phyloP scores from a whole-genome alignment of 257 asterid genomes.

The Gentiana straminea region DNA sequence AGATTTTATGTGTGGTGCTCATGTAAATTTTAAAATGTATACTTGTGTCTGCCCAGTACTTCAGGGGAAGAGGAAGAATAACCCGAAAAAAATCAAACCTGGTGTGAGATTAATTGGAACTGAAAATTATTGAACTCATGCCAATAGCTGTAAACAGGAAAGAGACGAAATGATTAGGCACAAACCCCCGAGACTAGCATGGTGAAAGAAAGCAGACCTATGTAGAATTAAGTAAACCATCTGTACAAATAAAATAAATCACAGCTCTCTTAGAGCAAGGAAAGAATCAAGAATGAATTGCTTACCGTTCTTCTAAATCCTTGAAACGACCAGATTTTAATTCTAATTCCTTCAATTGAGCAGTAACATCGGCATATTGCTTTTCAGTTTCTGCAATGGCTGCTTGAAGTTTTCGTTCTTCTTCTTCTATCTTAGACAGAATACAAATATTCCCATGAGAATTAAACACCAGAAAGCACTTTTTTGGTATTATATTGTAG shows the following conservation, averaged over 20 bases:
- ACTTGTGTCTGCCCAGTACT: too few relatives aligned
- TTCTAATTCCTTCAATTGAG: constrained; percentile 80
- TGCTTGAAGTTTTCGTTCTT: constrained; percentile 91
- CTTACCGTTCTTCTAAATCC: constrained; percentile 93
- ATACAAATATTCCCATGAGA: background rate
- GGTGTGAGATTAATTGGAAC: constrained; percentile 83
- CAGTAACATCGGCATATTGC: constrained; percentile 71
- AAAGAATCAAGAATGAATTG: constrained; percentile 7
- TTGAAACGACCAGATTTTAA: constrained; percentile 80
- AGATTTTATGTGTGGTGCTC: background rate
- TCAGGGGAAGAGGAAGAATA: background rate
- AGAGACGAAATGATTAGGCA: background rate
- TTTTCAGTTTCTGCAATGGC: constrained; percentile 93
- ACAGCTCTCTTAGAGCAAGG: background rate
- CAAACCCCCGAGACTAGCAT: background rate
- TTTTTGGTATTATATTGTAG: too few relatives aligned
- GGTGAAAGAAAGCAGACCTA: background rate
- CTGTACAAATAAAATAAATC: too few relatives aligned
- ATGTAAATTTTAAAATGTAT: background rate
- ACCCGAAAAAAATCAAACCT: constrained; percentile 36
- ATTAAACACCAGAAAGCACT: background rate
- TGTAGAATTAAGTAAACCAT: background rate
- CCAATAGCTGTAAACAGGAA: constrained; percentile 61
- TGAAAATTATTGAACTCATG: constrained; percentile 84
- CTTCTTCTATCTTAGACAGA: constrained; percentile 77